Percentiles rank a stretch among this genome's conserved stretches.
Evolutionary conservation across 228 moss, liverwort and hornwort genomes (phyloP).

Genomic region (Sphagnum fallax): DNA sequence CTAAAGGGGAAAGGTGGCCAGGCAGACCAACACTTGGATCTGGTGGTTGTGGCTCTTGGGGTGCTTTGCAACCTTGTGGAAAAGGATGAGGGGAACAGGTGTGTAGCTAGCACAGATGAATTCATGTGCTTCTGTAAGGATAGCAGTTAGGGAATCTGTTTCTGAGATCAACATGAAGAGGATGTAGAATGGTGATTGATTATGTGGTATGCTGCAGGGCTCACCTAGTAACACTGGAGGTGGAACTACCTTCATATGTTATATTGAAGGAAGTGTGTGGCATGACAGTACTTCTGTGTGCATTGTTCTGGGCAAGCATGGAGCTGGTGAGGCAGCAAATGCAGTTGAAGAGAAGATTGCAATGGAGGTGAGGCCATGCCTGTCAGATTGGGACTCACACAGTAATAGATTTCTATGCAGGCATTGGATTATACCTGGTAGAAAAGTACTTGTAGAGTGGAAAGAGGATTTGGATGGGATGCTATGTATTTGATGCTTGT

Average conservation of each 20-base stretch:
- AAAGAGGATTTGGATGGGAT: too few species aligned
- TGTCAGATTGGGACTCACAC: too few species aligned
- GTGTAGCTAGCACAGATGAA: background rate
- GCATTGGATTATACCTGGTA: too few species aligned
- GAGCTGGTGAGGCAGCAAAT: slow-evolving; percentile 42
- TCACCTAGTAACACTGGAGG: slow-evolving; percentile 27
- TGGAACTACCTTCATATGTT: slow-evolving; percentile 16
- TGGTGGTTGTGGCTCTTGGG: slow-evolving; percentile 38
- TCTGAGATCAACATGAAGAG: too few species aligned
- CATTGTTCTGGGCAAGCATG: slow-evolving; percentile 37
- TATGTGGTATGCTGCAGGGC: slow-evolving; percentile 19
- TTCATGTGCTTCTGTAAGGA: too few species aligned
- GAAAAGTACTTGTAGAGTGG: too few species aligned
- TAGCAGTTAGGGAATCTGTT: too few species aligned
- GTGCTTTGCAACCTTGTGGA: slow-evolving; percentile 51
- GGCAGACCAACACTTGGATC: slow-evolving; percentile 37
- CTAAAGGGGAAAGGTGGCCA: slow-evolving; percentile 1
- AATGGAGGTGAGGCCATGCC: slow-evolving; percentile 19
- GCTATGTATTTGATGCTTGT: too few species aligned
- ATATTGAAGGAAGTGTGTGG: slow-evolving; percentile 30
- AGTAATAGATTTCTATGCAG: too few species aligned
- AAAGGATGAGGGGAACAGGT: slow-evolving; percentile 43
- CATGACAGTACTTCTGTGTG: slow-evolving; percentile 31
- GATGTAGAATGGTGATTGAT: too few species aligned
- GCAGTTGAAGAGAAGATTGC: slow-evolving; percentile 34